Percentiles rank a stretch among this genome's conserved stretches.
Evolutionary conservation across 371 early-diverging fungal genomes (phyloP).

Genomic region (Thermomucor indicae-seudaticae): DNA sequence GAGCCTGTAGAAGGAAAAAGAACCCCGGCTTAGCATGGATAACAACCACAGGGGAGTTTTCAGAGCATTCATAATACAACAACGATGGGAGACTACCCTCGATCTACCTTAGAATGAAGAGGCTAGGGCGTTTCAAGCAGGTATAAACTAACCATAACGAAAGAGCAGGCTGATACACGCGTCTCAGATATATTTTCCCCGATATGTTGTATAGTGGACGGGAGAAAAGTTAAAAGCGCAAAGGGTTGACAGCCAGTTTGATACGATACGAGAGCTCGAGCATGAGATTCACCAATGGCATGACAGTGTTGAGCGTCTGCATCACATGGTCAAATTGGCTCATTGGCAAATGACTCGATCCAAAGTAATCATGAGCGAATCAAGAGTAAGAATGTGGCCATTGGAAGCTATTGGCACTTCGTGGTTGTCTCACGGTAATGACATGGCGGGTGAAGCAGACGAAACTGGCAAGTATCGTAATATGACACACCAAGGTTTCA

Average conservation of each 20-base stretch:
- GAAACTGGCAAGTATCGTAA: slow-evolving; percentile 50
- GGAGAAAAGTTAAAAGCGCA: slow-evolving; percentile 40
- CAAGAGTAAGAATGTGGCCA: slow-evolving; percentile 50
- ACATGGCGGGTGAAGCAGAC: slow-evolving; percentile 49
- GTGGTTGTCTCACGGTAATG: slow-evolving; percentile 54
- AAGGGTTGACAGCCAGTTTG: slow-evolving; percentile 35
- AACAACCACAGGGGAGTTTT: too few relatives aligned
- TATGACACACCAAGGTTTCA: too few relatives aligned
- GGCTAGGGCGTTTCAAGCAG: too few relatives aligned
- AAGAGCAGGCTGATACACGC: too few relatives aligned
- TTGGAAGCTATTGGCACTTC: slow-evolving; percentile 58
- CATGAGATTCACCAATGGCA: slow-evolving; percentile 22
- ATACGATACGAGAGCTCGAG: slow-evolving; percentile 35
- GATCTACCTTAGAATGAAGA: too few relatives aligned
- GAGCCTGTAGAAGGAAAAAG: too few relatives aligned
- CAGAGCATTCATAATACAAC: too few relatives aligned
- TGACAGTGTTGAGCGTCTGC: slow-evolving; percentile 28
- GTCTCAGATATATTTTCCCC: too few relatives aligned
- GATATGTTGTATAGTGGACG: slow-evolving; percentile 45
- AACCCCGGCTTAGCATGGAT: too few relatives aligned
- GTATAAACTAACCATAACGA: too few relatives aligned
- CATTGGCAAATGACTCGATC: slow-evolving; percentile 37
- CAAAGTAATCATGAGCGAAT: slow-evolving; percentile 49
- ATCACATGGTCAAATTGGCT: slow-evolving; percentile 16
- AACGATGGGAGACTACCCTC: too few relatives aligned